phyloP scores from a whole-genome alignment of 2,329 filamentous ascomycete species.

The Lasiodiplodia sp. region DNA sequence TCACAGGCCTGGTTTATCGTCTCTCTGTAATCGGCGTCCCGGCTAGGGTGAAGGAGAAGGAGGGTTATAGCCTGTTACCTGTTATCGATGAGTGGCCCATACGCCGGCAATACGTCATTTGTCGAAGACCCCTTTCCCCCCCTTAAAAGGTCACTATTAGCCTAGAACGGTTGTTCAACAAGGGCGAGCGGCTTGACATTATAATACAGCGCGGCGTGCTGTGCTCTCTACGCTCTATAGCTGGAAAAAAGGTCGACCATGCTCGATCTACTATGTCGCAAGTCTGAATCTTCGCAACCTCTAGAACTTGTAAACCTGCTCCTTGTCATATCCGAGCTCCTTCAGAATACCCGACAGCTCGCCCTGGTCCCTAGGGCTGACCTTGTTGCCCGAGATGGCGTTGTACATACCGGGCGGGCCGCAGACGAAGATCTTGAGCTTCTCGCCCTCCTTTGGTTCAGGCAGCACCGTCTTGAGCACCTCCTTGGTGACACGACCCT shows the following conservation, averaged over 20 bases:
- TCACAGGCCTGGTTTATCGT: no score
- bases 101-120: not conserved
- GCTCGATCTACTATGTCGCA: not conserved
- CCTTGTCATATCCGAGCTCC: constrained; percentile 82
- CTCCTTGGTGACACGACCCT: constrained; percentile 87
- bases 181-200: not conserved
- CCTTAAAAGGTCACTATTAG: not conserved
- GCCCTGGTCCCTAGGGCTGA: constrained; percentile 91
- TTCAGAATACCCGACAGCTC: constrained; percentile 83
- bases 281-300: not conserved
- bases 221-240: constrained; percentile 25
- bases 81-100: not conserved
- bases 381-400: constrained; percentile 87
- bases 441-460: constrained; percentile 81
- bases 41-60: no score
- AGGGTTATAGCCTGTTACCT: not conserved
- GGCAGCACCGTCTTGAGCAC: constrained; percentile 93
- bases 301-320: constrained; percentile 97
- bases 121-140: not conserved
- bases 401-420: constrained; percentile 94
- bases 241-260: not conserved
- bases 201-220: constrained; percentile 3
- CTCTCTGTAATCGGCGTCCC: no score
- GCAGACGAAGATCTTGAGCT: constrained; percentile 97
- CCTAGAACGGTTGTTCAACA: not conserved